Evolutionary conservation across 768 basidiomycete species (phyloP).

Genomic region (Mycena vitilis): DNA sequence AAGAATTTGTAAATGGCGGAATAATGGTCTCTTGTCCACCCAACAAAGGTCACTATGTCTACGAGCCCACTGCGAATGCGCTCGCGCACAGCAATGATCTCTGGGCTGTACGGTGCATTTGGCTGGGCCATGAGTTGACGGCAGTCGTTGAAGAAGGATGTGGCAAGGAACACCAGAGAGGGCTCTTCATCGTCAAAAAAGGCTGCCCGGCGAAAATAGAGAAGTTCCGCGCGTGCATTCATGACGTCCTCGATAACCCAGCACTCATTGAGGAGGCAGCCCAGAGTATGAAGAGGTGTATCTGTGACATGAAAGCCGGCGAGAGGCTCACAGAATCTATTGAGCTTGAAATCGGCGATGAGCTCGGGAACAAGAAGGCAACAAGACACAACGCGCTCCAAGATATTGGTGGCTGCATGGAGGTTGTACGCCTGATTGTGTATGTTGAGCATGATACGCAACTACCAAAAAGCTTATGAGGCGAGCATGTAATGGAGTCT

Average conservation of each 20-base stretch:
- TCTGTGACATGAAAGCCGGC: constrained; percentile 4
- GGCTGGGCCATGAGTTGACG: not conserved
- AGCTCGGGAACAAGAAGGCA: not conserved
- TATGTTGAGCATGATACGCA: not conserved
- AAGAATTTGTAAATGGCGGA: not conserved
- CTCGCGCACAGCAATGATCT: not conserved
- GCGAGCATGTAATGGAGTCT: too few species aligned
- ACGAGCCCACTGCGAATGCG: not conserved
- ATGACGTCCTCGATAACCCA: constrained; percentile 16
- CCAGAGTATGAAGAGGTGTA: constrained; percentile 1
- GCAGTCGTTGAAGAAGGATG: constrained; percentile 14
- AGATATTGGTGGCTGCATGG: not conserved
- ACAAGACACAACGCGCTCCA: not conserved
- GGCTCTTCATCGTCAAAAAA: not conserved
- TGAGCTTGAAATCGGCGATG: constrained; percentile 4
- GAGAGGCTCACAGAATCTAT: not conserved
- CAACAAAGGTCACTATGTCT: not conserved
- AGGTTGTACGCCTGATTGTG: constrained; percentile 14
- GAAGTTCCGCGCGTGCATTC: constrained; percentile 13
- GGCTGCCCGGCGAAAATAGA: constrained; percentile 3
- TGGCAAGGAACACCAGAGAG: constrained; percentile 4
- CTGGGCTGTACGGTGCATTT: not conserved
- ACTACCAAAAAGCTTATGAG: too few species aligned
- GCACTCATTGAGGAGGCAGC: constrained; percentile 12
- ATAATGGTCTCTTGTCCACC: not conserved